Percentiles rank a stretch among this genome's conserved stretches.
phyloP scores from a whole-genome alignment of 1,139 yeast species.

The Candida dubliniensis region DNA sequence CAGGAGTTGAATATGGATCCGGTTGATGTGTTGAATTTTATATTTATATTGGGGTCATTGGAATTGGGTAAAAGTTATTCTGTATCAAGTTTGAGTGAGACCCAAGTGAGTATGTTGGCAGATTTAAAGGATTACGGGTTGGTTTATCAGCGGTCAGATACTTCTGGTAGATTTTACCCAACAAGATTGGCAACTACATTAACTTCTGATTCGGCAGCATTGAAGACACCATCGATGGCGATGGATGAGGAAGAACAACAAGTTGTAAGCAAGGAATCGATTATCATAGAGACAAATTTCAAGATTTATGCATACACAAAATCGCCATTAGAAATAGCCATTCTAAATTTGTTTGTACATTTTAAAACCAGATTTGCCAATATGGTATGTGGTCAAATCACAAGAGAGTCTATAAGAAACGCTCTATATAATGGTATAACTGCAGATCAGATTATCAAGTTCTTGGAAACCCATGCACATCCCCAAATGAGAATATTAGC shows the following conservation, averaged over 20 bases:
- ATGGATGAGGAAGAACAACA: conserved; percentile 57
- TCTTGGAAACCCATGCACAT: conserved; percentile 90
- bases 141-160: conserved; percentile 71
- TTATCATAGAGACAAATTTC: conserved; percentile 91
- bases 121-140: conserved; percentile 91
- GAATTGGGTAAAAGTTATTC: conserved; percentile 89
- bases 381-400: conserved; percentile 90
- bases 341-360: conserved; percentile 82
- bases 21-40: conserved; percentile 90
- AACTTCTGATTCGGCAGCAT: conserved; percentile 76
- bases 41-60: conserved; percentile 88
- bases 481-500: conserved; percentile 82
- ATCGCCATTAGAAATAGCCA: conserved; percentile 93
- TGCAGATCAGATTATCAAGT: conserved; percentile 89
- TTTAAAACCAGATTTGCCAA: conserved; percentile 82
- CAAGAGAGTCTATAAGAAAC: conserved; percentile 84
- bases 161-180: conserved; percentile 75
- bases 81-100: conserved; percentile 66
- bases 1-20: conserved; percentile 90
- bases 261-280: conserved; percentile 53
- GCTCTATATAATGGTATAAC: conserved; percentile 90
- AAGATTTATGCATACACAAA: conserved; percentile 91
- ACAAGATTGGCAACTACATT: conserved; percentile 88
- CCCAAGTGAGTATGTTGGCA: conserved; percentile 83
- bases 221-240: conserved; percentile 69